Percentiles rank a stretch among this genome's conserved stretches.
These are phyloP conservation scores for Elaeagnus macrophylla DNA, from an alignment of 306 rosid species.

Conservation along the genomic window DNA sequence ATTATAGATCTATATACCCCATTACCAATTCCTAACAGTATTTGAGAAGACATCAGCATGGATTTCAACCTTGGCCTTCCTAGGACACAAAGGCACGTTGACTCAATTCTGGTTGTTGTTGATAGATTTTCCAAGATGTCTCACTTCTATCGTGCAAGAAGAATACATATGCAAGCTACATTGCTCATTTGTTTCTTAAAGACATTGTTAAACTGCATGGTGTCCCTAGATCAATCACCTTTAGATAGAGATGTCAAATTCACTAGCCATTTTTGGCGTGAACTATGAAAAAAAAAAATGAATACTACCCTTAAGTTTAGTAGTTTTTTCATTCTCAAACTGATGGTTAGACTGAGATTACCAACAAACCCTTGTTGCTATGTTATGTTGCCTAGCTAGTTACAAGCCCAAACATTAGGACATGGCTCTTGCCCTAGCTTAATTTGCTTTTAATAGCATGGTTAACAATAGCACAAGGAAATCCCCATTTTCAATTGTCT, in stretches of 20 bases:
- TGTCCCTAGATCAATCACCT: neutral
- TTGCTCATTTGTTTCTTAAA: neutral
- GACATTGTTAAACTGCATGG: neutral
- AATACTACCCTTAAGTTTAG: too few species aligned
- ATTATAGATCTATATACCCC: neutral
- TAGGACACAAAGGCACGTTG: neutral
- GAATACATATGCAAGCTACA: neutral
- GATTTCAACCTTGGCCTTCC: neutral
- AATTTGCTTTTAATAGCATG: too few species aligned
- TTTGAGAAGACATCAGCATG: neutral
- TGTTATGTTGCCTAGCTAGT: too few species aligned
- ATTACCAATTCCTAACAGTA: rapidly evolving
- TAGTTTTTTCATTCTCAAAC: too few species aligned
- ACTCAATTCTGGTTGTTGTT: neutral
- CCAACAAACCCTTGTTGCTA: too few species aligned
- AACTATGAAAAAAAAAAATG: too few species aligned
- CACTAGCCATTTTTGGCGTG: neutral
- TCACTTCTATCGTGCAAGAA: neutral
- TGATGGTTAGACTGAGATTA: too few species aligned
- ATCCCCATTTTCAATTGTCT: too few species aligned
- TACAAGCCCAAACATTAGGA: too few species aligned
- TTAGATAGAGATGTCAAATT: neutral
- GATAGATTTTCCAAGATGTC: neutral
- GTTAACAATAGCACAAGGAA: too few species aligned
- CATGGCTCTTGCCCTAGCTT: too few species aligned